Base-by-base conservation (phyloP, 208 protist species). In the Leishmania turanica region DNA sequence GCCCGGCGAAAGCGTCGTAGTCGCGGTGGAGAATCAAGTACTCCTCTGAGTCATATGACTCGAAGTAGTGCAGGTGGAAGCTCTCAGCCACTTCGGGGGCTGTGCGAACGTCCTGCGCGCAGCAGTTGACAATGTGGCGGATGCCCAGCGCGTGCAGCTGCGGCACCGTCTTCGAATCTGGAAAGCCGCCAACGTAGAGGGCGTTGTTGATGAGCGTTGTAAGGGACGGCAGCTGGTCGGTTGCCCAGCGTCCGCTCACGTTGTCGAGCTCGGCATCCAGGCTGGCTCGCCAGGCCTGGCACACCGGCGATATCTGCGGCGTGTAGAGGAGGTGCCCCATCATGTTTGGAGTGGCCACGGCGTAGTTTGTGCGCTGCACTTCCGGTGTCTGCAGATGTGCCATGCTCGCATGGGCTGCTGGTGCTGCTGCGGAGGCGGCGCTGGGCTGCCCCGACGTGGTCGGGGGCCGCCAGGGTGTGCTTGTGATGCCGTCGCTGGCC, bases 11-110 rank as follows among this genome's bases (percentile, higher is more conserved):
- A 3, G 24, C 58, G 8, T 96, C 87, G 66, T 92, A 96, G 72
- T 96, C 88, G 83, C 93, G 86, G 83, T 90, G 90, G 7, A 97
- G 83, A 70, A 97, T 97, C 49, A 94, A 84, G 79, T 96, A 97
- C 82, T 97, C 95, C 6, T 64, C 78, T 27, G 65, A 9, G 85
- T 97, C 95, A 49, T 84, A 87, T 19, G 88, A 81, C 58, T 77
- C 68, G 27, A 96, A 78, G 70, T 90, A 71, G 82, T 92, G 70
- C 53, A 96, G 80, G 42, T 68, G 31, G 68, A 96, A 96, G 62
- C 82, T 85, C 11, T 47, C 54, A 2, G 49, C 51, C 70, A 95
- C 62, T 6, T 69, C 83, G 5, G 85, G 82, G 51, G 72, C 65
- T 15, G 88, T 90, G 31, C 75, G 56, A 73, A 87, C 84, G 54